phyloP scores from a whole-genome alignment of 345 rosid genomes.

The Lepidium africanum region DNA sequence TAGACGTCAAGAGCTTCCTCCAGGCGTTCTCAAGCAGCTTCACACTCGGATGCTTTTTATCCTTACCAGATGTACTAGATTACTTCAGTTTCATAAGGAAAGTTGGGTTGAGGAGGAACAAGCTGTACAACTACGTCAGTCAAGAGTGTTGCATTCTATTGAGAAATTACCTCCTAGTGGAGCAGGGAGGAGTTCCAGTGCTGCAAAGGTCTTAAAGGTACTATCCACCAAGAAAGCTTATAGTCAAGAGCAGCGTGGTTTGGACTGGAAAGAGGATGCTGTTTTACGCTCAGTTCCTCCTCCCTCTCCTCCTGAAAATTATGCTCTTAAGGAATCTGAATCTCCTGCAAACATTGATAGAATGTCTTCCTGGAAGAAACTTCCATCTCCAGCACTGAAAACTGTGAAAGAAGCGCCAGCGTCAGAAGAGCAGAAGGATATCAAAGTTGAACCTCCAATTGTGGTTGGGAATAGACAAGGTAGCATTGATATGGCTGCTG shows the following conservation, averaged over 20 bases:
- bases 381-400: constrained; percentile 74
- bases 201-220: constrained; percentile 46
- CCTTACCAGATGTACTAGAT: constrained; percentile 93
- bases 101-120: constrained; percentile 82
- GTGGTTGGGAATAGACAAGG: constrained; percentile 33
- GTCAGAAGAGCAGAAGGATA: constrained; percentile 43
- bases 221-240: constrained; percentile 70
- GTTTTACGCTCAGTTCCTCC: constrained; percentile 35
- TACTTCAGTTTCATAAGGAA: constrained; percentile 99
- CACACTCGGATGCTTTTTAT: constrained; percentile 97
- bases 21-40: constrained; percentile 86
- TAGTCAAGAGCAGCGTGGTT: constrained; percentile 88
- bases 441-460: constrained; percentile 45
- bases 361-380: constrained; percentile 89
- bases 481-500: constrained; percentile 35
- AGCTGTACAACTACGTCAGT: constrained; percentile 64
- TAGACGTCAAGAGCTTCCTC: constrained; percentile 95
- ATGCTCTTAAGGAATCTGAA: constrained; percentile 40
- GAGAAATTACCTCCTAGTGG: constrained; percentile 58
- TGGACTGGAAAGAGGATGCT: constrained; percentile 60
- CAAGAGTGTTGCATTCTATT: constrained; percentile 63
- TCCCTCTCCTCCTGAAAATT: constrained; percentile 38
- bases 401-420: constrained; percentile 45
- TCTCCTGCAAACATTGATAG: constrained; percentile 61
- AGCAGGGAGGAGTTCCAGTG: constrained; percentile 51